Evolutionary conservation across 331 rosid genomes (phyloP), one percentile per base, ranked within the genome.

Genomic region (Acacia concinna): DNA sequence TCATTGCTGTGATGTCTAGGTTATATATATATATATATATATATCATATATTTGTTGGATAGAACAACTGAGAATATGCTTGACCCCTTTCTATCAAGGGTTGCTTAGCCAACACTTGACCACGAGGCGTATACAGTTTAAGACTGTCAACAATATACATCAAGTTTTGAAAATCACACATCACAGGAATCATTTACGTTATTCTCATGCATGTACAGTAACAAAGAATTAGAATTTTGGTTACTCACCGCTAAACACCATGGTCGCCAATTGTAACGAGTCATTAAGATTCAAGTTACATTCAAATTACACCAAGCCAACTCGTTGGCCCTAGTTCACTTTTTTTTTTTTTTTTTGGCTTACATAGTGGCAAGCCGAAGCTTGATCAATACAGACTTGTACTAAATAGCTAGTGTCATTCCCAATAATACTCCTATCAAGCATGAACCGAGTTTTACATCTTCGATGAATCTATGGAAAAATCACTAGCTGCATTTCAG

Each of bases 31-130:
- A 20, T 56, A 81, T 37, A 65, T 71, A n/a, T n/a, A n/a, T 76
- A 47, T 38, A 8, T 38, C 11, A 20, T 56, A 81, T 37, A 65
- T 71, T 82, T 74, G 57, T 72, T 73, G 63, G 76, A 41, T 35
- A 43, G 15, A 74, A 78, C 80, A 68, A 32, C 46, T 25, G 6
- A 67, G 27, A 75, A 63, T 75, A 47, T 60, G 68, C 68, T 77
- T 78, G 57, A 81, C 60, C 60, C 57, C 57, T 73, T 60, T 63
- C 6, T 81, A 8, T 44, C 75, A 3, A 71, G 10, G 21, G 38
- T 52, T 60, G 12, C 1, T 4, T 52, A 7, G 60, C 60, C 28
- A 2, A 21, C 28, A 9, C 27, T 8, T 9, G 21, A 17, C 21
- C 56, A 47, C 56, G 1, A 47, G 54, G n/a, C n/a, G n/a, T 14